Conservation (phyloP, 139 green algal genomes). For the Chlorella sp. region DNA sequence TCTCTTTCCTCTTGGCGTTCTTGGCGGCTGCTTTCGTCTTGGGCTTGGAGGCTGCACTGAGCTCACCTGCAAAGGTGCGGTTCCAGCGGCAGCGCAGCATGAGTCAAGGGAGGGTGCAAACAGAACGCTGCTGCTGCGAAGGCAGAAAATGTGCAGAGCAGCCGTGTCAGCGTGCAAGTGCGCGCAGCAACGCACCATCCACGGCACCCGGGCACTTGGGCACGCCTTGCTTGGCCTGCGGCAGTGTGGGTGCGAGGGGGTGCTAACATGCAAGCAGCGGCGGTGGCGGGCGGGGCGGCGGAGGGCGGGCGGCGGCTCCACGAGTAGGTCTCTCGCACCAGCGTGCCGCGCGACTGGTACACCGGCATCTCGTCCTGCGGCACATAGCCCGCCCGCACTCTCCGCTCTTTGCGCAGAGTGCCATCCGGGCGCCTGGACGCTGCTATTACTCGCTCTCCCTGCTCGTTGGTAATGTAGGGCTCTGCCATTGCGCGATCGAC, state of each 20-base stretch:
- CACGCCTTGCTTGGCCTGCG: constrained; percentile 35
- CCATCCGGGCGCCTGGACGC: constrained; percentile 66
- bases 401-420: constrained; percentile 77
- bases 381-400: constrained; percentile 76
- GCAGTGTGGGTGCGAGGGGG: no score
- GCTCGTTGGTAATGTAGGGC: no score
- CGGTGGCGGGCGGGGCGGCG: no score
- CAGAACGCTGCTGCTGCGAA: no score
- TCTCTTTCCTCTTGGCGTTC: constrained; percentile 52
- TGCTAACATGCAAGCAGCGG: no score
- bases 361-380: constrained; percentile 86
- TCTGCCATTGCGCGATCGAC: constrained; percentile 11
- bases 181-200: constrained; percentile 16
- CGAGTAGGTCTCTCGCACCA: neutral
- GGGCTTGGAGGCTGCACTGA: constrained; percentile 7
- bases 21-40: constrained; percentile 45
- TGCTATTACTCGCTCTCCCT: constrained; percentile 60
- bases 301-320: no score
- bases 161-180: neutral
- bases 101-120: neutral
- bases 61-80: no score
- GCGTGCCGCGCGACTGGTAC: constrained; percentile 37
- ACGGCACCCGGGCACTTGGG: constrained; percentile 67
- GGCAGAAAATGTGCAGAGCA: neutral
- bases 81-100: neutral